A percentile compares a stretch with the other conserved stretches of the same genome.
phyloP scores from a whole-genome alignment of 306 rosid species.

The Cercis canadensis region DNA sequence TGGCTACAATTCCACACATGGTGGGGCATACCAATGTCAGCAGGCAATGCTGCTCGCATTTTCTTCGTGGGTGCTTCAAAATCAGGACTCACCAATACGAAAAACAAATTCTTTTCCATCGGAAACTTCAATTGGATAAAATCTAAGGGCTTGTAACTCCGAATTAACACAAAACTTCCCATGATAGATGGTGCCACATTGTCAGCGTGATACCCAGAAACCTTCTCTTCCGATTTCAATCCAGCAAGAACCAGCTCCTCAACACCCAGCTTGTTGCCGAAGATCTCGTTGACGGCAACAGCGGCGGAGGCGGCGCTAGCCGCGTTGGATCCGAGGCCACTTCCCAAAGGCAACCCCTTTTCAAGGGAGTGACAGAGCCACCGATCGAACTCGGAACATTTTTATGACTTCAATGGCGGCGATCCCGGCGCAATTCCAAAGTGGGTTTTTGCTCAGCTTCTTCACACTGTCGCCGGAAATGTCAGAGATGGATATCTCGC shows the following conservation, averaged over 20 bases:
- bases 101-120: constrained; percentile 53
- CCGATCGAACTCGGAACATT: constrained; percentile 74
- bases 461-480: constrained; percentile 51
- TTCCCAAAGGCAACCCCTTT: constrained; percentile 88
- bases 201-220: constrained; percentile 93
- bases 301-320: constrained; percentile 95
- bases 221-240: constrained; percentile 82
- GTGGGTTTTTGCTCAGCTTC: constrained; percentile 76
- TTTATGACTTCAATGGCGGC: constrained; percentile 88
- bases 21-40: constrained; percentile 80
- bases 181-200: constrained; percentile 89
- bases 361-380: constrained; percentile 79
- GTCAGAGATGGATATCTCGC: constrained; percentile 59
- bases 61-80: constrained; percentile 92
- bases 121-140: constrained; percentile 67
- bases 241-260: constrained; percentile 71
- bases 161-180: constrained; percentile 83
- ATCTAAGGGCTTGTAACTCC: constrained; percentile 72
- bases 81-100: constrained; percentile 75
- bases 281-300: constrained; percentile 79
- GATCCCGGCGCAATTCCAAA: constrained; percentile 83
- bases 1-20: constrained; percentile 92
- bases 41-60: constrained; percentile 79
- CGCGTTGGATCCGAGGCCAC: constrained; percentile 89
- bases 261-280: constrained; percentile 55